phyloP scores from a whole-genome alignment of 2,329 filamentous ascomycete species.

The Colletotrichum ledebouriae region DNA sequence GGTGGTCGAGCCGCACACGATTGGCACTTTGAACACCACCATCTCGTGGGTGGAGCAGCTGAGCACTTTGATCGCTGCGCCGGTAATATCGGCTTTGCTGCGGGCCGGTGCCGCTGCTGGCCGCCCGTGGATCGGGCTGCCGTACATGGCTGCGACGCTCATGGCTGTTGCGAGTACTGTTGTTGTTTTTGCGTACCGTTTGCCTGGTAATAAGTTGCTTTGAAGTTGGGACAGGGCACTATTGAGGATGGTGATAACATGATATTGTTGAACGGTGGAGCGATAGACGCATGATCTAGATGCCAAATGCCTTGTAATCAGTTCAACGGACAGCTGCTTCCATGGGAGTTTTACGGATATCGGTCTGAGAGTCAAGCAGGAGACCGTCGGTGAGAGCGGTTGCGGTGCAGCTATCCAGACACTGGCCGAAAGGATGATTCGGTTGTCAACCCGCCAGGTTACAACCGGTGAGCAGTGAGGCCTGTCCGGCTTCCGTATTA shows the following conservation, averaged over 20 bases:
- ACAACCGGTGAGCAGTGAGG: too few species aligned
- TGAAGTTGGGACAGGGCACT: background rate
- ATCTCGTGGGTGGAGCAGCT: conserved; percentile 64
- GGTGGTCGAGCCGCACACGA: conserved; percentile 65
- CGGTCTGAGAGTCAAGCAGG: background rate
- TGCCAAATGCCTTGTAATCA: background rate
- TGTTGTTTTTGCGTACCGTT: conserved; percentile 50
- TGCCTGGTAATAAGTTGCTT: conserved; percentile 44
- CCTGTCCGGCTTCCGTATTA: too few species aligned
- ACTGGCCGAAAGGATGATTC: too few species aligned
- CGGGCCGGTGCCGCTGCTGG: conserved; percentile 60
- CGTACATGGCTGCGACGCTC: conserved; percentile 57
- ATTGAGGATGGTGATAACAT: background rate
- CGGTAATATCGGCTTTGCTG: conserved; percentile 62
- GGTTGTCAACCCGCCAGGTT: too few species aligned
- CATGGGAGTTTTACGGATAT: background rate
- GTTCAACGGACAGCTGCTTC: background rate
- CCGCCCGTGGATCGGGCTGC: conserved; percentile 63
- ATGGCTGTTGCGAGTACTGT: conserved; percentile 49
- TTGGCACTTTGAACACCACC: conserved; percentile 67
- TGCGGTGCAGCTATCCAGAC: too few species aligned
- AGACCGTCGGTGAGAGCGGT: conserved; percentile 9
- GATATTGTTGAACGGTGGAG: background rate
- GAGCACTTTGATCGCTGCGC: conserved; percentile 61
- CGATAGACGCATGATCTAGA: conserved; percentile 10